Base-by-base conservation (phyloP, 2,329 filamentous ascomycete species). In the Chrysoporthe cubensis region DNA sequence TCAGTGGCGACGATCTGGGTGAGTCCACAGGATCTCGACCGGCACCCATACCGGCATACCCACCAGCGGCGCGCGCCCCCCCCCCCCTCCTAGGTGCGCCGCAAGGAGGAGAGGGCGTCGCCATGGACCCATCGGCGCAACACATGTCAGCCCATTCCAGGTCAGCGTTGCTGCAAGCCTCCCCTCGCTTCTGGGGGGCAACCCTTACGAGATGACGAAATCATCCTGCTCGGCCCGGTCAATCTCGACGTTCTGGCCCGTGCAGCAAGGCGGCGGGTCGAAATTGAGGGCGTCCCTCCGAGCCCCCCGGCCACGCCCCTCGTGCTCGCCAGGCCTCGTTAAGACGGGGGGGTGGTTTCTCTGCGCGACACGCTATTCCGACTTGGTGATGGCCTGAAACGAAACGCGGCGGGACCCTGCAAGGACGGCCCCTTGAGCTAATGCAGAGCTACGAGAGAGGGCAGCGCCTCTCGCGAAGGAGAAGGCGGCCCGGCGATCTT, bases 351-450 rank as follows among this genome's bases (percentile, higher is more conserved):
- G 26, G 59, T 18, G 21, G 43, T 61, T 37, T 61, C 43, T 61
- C 43, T 61, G 42, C 42, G 21, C 7, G 21, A n/a, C 16, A 16
- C 40, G 21, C 59, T 61, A 61, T 4, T 61, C 59, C 59, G 4
- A 46, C n/a, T 48, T 18, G 14, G 59, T 18, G 8, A 46, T 61
- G 7, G 59, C 59, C 42, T 61, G 59, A 61, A 61, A 61, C 59
- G 21, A 61, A 61, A 34, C 42, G 43, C 34, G 37, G n/a, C 5
- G 34, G n/a, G 57, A 40, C 37, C n/a, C 57, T 60, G 57, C n/a
- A 60, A 60, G 57, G 42, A 61, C 43, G 32, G 16, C 59, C 43
- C 59, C 59, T 61, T 14, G 42, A 14, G 26, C 59, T 61, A 48
- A 61, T 46, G 59, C 59, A 32, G 26, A 9, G 59, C 57, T 37